These are phyloP conservation scores for Ophiostoma novo-ulmi DNA, from an alignment of 2,329 filamentous ascomycete genomes.

Conservation along the genomic window DNA sequence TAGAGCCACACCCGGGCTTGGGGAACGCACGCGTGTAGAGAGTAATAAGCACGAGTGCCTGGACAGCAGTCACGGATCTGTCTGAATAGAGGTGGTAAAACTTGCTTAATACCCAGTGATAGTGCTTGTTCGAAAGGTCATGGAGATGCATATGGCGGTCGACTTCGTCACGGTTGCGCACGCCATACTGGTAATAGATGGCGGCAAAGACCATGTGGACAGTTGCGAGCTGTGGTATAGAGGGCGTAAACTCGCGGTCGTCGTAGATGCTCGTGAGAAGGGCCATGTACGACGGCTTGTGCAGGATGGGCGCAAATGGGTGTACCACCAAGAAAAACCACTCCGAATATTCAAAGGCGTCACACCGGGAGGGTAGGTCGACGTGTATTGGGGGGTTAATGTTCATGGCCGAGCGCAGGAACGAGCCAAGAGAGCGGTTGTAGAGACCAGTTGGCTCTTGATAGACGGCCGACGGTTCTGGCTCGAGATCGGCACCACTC, in stretches of 20 bases:
- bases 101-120: constrained; percentile 67
- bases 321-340: constrained; percentile 72
- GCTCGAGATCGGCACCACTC: constrained; percentile 37
- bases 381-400: constrained; percentile 53
- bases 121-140: constrained; percentile 67
- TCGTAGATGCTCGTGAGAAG: constrained; percentile 66
- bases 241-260: constrained; percentile 58
- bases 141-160: constrained; percentile 53
- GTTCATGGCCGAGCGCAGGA: constrained; percentile 60
- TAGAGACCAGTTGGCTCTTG: constrained; percentile 43
- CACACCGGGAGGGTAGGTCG: constrained; percentile 57
- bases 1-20: constrained; percentile 69
- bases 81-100: constrained; percentile 60
- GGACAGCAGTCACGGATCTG: constrained; percentile 60
- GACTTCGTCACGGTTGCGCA: constrained; percentile 57
- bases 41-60: constrained; percentile 68
- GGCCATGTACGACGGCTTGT: constrained; percentile 66
- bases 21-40: constrained; percentile 71
- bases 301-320: constrained; percentile 69
- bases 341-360: constrained; percentile 63
- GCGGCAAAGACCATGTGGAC: constrained; percentile 76
- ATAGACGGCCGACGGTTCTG: constrained; percentile 19
- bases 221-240: constrained; percentile 60
- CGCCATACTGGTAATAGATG: constrained; percentile 72
- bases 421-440: constrained; percentile 68